Percentiles rank a stretch among this genome's conserved stretches.
phyloP scores from a whole-genome alignment of 1,284 basidiomycete genomes.

The Sutorius eximius region DNA sequence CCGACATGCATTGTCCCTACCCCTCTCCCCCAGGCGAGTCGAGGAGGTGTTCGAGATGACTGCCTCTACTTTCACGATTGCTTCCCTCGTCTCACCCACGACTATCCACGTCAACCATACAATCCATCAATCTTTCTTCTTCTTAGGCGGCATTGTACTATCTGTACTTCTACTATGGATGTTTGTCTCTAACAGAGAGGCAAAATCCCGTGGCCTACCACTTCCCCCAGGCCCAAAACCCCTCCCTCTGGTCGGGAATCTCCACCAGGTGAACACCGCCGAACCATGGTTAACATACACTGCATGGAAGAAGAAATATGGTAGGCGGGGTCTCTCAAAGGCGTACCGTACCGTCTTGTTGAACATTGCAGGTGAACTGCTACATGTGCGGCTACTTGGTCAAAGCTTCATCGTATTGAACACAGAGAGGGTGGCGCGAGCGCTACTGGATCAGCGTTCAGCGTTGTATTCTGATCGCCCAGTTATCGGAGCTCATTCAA shows the following conservation, averaged over 20 bases:
- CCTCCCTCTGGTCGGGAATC: conserved; percentile 24
- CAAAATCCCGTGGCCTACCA: conserved; percentile 4
- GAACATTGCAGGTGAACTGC: conserved; percentile 19
- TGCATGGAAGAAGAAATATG: conserved; percentile 23
- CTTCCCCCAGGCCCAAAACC: conserved; percentile 25
- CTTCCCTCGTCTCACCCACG: conserved; percentile 9
- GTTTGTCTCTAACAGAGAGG: background rate
- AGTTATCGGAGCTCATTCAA: conserved; percentile 10
- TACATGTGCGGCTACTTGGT: conserved; percentile 24
- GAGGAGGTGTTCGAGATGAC: conserved; percentile 2
- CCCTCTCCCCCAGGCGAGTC: conserved; percentile 5
- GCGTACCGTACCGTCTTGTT: background rate
- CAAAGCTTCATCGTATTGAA: conserved; percentile 26
- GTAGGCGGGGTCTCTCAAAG: background rate
- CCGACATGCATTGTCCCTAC: background rate
- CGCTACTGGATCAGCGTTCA: conserved; percentile 27
- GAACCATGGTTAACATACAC: conserved; percentile 29
- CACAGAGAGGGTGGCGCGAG: conserved; percentile 26
- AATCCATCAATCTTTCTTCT: background rate
- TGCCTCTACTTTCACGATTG: background rate
- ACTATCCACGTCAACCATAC: background rate
- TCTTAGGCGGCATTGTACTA: background rate
- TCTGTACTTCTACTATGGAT: conserved; percentile 4
- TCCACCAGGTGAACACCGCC: conserved; percentile 17
- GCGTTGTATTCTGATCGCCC: conserved; percentile 29